Percentiles rank a stretch among this genome's conserved stretches.
Conservation (phyloP, 129 eudicot genomes). For the Arctium minus region DNA sequence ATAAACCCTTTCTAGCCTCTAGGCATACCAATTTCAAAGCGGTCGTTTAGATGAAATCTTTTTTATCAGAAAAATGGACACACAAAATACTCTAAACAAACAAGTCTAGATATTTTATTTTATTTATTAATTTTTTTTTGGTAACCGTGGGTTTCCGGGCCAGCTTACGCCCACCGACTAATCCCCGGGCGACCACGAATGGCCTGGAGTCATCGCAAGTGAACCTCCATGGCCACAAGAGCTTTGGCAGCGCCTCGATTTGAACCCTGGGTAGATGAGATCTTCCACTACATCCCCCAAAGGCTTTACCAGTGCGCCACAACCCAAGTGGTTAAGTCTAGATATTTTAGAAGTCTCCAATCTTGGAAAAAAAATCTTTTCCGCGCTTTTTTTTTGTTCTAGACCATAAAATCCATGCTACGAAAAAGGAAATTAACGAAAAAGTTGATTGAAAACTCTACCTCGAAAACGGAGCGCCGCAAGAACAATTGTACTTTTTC, state of each 20-base stretch:
- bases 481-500: slow-evolving; percentile 38
- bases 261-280: no score
- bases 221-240: no score
- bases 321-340: no score
- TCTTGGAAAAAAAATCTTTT: neutral
- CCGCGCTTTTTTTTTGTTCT: neutral
- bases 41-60: neutral
- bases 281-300: no score
- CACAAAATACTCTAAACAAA: neutral
- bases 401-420: neutral
- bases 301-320: no score
- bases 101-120: neutral
- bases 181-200: no score
- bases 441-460: neutral
- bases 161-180: no score
- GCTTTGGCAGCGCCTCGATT: no score
- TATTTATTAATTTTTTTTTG: no score
- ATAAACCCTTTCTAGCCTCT: neutral
- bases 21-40: neutral
- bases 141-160: no score
- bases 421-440: neutral
- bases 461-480: slow-evolving; percentile 52
- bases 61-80: neutral
- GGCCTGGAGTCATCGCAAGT: no score
- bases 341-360: neutral